Percentiles rank a stretch among this genome's conserved stretches.
These are phyloP conservation scores for Penicillium turbatum DNA, from an alignment of 495 filamentous ascomycete genomes.

Conservation along the genomic window DNA sequence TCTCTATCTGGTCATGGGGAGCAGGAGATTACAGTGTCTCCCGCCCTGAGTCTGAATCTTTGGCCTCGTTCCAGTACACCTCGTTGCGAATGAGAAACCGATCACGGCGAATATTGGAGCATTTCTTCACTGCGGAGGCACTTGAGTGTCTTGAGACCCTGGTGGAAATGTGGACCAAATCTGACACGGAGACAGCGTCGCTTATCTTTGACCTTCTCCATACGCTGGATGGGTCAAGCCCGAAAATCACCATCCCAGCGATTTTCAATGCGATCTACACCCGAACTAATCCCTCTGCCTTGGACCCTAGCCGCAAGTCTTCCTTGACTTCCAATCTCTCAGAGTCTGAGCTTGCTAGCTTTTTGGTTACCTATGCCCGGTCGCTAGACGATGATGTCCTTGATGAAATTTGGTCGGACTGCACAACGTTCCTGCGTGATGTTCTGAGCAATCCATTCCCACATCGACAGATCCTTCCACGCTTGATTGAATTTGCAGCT, in stretches of 20 bases:
- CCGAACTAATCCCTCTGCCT: constrained; percentile 74
- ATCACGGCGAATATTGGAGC: constrained; percentile 80
- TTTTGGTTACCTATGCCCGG: constrained; percentile 81
- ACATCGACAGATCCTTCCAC: constrained; percentile 83
- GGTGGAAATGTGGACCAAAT: constrained; percentile 71
- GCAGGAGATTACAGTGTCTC: constrained; percentile 53
- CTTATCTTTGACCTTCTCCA: constrained; percentile 79
- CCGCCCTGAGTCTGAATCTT: constrained; percentile 61
- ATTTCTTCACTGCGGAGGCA: constrained; percentile 90
- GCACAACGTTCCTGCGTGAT: constrained; percentile 84
- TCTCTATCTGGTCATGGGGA: constrained; percentile 94
- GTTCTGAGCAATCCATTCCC: constrained; percentile 92
- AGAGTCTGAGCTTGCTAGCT: constrained; percentile 78
- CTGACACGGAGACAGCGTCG: constrained; percentile 34
- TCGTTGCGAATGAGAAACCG: constrained; percentile 85
- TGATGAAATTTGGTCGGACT: constrained; percentile 98
- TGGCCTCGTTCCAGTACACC: constrained; percentile 83
- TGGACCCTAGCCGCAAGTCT: constrained; percentile 78
- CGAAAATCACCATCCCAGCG: constrained; percentile 90
- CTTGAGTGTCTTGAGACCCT: constrained; percentile 91
- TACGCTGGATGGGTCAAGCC: constrained; percentile 84
- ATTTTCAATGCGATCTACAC: constrained; percentile 97
- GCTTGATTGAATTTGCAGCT: constrained; percentile 81
- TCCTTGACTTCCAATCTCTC: constrained; percentile 77
- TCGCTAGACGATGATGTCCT: constrained; percentile 97